phyloP scores from a whole-genome alignment of 1,284 basidiomycete genomes.

The Lentinus polychrous region DNA sequence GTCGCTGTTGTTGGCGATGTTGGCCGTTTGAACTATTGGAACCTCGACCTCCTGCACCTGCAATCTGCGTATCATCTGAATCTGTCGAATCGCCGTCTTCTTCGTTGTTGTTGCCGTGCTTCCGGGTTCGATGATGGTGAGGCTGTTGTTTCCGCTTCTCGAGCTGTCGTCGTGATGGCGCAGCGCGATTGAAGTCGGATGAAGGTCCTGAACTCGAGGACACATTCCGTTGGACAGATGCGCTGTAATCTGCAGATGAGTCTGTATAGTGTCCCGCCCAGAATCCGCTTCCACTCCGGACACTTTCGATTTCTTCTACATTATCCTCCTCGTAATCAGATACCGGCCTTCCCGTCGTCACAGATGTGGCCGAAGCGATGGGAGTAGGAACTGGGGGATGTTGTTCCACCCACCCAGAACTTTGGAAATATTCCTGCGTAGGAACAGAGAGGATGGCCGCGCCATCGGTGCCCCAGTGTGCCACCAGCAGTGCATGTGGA shows the following conservation, averaged over 20 bases:
- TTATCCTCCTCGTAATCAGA: constrained; percentile 4
- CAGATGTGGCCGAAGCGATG: background rate
- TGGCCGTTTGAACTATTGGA: constrained; percentile 10
- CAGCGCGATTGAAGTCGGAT: constrained; percentile 5
- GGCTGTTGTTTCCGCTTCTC: constrained; percentile 12
- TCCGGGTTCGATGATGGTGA: constrained; percentile 22
- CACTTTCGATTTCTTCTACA: constrained; percentile 35
- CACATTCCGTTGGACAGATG: constrained; percentile 16
- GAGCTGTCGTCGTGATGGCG: background rate
- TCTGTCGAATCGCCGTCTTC: constrained; percentile 36
- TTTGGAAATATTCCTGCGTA: constrained; percentile 77
- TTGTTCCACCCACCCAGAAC: constrained; percentile 59
- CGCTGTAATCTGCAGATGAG: constrained; percentile 51
- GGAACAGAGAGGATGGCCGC: constrained; percentile 75
- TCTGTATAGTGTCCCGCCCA: constrained; percentile 59
- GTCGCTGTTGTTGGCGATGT: background rate
- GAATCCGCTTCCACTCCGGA: constrained; percentile 69
- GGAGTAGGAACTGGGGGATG: constrained; percentile 1
- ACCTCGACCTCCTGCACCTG: constrained; percentile 14
- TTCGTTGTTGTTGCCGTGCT: too few relatives aligned
- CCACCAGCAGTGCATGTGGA: constrained; percentile 70
- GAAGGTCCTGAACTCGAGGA: constrained; percentile 13
- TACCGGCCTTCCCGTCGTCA: background rate
- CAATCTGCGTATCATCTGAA: constrained; percentile 51
- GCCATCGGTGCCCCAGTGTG: constrained; percentile 69